These are phyloP conservation scores for Zymoseptoria brevis DNA, from an alignment of 2,329 filamentous ascomycete species.

Conservation along the genomic window DNA sequence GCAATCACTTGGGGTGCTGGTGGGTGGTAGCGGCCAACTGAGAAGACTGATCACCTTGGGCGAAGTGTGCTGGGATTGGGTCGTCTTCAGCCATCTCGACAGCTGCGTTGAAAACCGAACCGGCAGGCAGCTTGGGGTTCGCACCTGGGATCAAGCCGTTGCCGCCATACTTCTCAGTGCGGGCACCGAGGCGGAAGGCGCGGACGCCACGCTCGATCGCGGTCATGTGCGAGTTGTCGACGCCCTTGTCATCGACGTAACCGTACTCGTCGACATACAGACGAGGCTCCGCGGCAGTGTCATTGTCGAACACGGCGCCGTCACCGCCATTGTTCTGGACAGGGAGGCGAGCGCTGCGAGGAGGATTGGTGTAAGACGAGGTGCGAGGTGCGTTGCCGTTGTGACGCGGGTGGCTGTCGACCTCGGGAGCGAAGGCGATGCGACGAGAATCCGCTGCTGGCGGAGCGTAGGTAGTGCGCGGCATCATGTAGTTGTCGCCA, in stretches of 20 bases:
- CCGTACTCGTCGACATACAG: background rate
- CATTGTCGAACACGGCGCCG: background rate
- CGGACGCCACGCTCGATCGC: too few relatives aligned
- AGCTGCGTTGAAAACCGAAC: background rate
- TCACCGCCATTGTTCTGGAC: background rate
- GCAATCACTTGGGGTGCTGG: background rate
- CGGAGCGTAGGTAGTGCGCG: background rate
- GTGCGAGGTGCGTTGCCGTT: too few relatives aligned
- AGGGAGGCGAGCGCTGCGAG: background rate
- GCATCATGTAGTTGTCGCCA: background rate
- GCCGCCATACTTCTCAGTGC: background rate
- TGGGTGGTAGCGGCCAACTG: background rate
- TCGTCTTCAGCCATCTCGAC: background rate
- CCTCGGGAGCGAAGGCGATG: background rate
- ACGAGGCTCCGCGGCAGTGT: background rate
- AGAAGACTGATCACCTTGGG: background rate
- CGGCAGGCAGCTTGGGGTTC: background rate
- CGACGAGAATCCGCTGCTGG: background rate
- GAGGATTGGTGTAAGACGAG: too few relatives aligned
- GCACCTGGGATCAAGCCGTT: background rate
- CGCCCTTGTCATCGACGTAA: background rate
- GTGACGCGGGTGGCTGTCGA: background rate
- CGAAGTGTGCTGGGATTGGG: too few relatives aligned
- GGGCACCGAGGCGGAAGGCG: background rate
- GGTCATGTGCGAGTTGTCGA: background rate